These are phyloP conservation scores for Leccinum subgranulosum DNA, from an alignment of 768 basidiomycete species.

Conservation along the genomic window DNA sequence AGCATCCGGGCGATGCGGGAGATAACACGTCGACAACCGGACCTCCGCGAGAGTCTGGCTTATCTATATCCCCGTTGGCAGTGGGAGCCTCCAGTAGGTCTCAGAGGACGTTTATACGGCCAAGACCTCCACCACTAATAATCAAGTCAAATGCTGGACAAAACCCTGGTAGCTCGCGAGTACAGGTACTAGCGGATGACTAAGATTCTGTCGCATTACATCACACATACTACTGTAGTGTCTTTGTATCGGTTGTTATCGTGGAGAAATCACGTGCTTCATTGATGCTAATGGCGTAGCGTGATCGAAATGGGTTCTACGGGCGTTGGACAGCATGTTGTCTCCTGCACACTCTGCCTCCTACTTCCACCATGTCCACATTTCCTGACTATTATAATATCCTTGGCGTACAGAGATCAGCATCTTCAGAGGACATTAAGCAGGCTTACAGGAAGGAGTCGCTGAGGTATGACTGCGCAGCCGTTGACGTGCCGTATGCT, in stretches of 20 bases:
- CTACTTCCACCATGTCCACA: constrained; percentile 52
- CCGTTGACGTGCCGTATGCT: constrained; percentile 5
- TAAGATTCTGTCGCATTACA: background rate
- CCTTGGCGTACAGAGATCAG: constrained; percentile 50
- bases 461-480: constrained; percentile 44
- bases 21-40: constrained; percentile 20
- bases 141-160: constrained; percentile 14
- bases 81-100: constrained; percentile 10
- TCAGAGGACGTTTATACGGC: constrained; percentile 35
- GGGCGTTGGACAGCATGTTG: constrained; percentile 11
- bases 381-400: constrained; percentile 82
- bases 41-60: constrained; percentile 30
- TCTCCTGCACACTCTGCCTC: constrained; percentile 3
- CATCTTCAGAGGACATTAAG: constrained; percentile 66
- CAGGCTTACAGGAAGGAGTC: constrained; percentile 82
- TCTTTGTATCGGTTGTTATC: background rate
- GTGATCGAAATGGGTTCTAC: constrained; percentile 2
- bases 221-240: background rate
- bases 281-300: background rate
- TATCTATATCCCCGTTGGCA: constrained; percentile 18
- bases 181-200: constrained; percentile 19
- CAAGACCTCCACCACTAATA: constrained; percentile 41
- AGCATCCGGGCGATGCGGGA: constrained; percentile 15
- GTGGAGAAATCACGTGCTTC: constrained; percentile 19
- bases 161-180: background rate